Evolutionary conservation across 192 early-diverging fungal species (phyloP).

Genomic region (Diversispora epigaea): DNA sequence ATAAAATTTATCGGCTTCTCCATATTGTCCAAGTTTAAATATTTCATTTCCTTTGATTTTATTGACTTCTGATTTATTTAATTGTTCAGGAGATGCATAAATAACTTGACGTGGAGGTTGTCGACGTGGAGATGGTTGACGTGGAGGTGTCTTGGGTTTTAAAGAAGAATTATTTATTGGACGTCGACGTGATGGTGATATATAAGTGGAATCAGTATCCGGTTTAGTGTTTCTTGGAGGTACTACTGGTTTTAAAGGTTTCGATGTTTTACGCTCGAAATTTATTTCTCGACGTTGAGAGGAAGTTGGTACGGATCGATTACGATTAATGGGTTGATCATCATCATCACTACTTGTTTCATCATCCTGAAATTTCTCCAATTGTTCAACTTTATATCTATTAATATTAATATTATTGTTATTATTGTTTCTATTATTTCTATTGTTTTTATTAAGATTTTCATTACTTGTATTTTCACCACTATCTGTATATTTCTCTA

Average conservation of each 20-base stretch:
- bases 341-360: slow-evolving; percentile 27
- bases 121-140: slow-evolving; percentile 34
- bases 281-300: background rate
- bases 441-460: background rate
- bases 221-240: slow-evolving; percentile 7
- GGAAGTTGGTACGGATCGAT: background rate
- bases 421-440: background rate
- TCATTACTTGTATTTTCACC: background rate
- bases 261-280: slow-evolving; percentile 6
- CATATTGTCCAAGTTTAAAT: slow-evolving; percentile 91
- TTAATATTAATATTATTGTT: background rate
- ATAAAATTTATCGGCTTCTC: slow-evolving; percentile 74
- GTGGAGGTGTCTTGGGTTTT: slow-evolving; percentile 7
- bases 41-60: slow-evolving; percentile 73
- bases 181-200: slow-evolving; percentile 37
- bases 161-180: background rate
- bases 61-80: slow-evolving; percentile 40
- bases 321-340: background rate
- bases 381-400: background rate
- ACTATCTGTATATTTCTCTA: background rate
- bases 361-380: slow-evolving; percentile 22
- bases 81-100: slow-evolving; percentile 43
- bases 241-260: slow-evolving; percentile 1
- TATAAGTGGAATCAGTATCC: slow-evolving; percentile 23
- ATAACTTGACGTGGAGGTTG: slow-evolving; percentile 41